Conservation (phyloP, 2,329 filamentous ascomycete species). For the Talaromyces marneffei region DNA sequence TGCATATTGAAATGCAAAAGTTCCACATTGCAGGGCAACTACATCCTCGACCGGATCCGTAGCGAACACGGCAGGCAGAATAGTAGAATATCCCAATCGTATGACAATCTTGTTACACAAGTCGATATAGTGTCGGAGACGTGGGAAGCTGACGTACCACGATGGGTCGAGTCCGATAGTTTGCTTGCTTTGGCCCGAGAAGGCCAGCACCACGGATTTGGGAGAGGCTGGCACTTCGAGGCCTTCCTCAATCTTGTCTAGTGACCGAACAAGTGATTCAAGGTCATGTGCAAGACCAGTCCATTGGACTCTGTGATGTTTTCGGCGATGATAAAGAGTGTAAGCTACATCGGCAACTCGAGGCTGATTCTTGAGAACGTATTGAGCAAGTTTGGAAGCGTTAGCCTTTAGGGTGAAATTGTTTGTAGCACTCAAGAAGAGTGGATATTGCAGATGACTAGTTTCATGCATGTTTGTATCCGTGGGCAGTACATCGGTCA, state of each 20-base stretch:
- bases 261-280: background rate
- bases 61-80: background rate
- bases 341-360: constrained; percentile 3
- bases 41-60: background rate
- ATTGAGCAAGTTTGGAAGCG: background rate
- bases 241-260: background rate
- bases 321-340: constrained; percentile 8
- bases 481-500: background rate
- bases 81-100: background rate
- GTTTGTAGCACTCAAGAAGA: background rate
- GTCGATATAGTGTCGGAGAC: background rate
- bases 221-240: background rate
- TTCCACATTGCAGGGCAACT: background rate
- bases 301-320: constrained; percentile 11
- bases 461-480: background rate
- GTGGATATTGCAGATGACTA: background rate
- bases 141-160: background rate
- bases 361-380: background rate
- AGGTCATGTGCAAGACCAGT: background rate
- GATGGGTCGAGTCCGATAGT: constrained; percentile 6
- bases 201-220: constrained; percentile 2
- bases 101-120: background rate
- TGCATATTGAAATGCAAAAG: constrained; percentile 4
- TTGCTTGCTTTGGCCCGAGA: constrained; percentile 12
- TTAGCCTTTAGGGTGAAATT: background rate